Evolutionary conservation across 2,329 filamentous ascomycete species (phyloP), one percentile per base, ranked within the genome.

Genomic region (Fusarium sambucinum): DNA sequence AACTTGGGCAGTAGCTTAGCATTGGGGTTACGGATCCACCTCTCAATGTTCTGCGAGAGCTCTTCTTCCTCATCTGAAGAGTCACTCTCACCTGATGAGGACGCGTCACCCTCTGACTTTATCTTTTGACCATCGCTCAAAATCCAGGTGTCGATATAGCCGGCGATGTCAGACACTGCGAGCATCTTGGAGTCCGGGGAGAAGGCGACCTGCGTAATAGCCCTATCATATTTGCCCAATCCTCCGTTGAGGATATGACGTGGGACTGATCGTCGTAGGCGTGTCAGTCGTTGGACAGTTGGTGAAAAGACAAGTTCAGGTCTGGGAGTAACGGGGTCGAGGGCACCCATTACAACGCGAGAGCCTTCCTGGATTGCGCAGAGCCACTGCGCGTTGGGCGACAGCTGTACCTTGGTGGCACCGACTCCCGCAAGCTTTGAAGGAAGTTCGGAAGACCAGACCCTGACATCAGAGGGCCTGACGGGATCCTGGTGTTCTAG

Each of bases 81-180:
- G 45, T 80, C 79, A 41, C 78, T 78, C 52, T 81, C 82, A 29
- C 79, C 79, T 17, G 78, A 73, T 9, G 74, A 77, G 46, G 75
- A 74, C 59, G 71, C 74, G 64, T 80, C 77, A 76, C 76, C 75
- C 21, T 77, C 71, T 11, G 69, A 66, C 32, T 77, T 76, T 60
- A 77, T 73, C 54, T 80, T 76, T 57, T 77, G 72, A 5, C 66
- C 68, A 11, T 77, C 76, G 56, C 80, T 85, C 55, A 97, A 80
- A 2, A 93, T 81, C 92, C 94, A 99, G 19, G 90, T 93, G 75
- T 98, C 94, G 32, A 98, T 84, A 78, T 90, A 93, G 42, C 96
- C 96, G 42, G 91, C 90, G 53, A 97, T 80, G 77, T 97, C 95
- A 47, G 91, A 90, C 30, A 90, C 87, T 11, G 91, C 94, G 46